phyloP scores from a whole-genome alignment of 2,329 filamentous ascomycete genomes.

The Sporothrix inflata region DNA sequence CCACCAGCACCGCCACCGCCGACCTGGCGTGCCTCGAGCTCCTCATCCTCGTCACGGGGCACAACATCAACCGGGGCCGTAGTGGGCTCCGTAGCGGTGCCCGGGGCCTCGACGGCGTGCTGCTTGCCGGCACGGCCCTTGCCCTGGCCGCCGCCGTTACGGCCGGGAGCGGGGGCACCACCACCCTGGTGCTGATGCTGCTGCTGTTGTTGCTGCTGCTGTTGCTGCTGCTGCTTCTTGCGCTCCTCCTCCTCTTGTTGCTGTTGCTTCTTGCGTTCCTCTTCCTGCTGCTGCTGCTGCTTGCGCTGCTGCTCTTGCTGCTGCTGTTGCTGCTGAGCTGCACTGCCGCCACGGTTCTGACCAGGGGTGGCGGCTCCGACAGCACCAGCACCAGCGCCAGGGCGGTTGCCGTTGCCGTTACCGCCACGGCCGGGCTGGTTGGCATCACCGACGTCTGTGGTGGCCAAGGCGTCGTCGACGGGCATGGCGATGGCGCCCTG shows the following conservation, averaged over 20 bases:
- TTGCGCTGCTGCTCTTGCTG: background rate
- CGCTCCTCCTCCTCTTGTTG: background rate
- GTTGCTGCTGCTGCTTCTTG: background rate
- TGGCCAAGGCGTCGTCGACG: background rate
- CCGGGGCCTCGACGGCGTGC: background rate
- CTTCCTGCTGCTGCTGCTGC: background rate
- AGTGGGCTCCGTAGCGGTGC: background rate
- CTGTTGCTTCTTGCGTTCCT: background rate
- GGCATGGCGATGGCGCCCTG: background rate
- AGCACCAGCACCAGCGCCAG: background rate
- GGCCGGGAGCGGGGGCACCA: background rate
- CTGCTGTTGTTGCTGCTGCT: background rate
- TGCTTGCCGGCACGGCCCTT: background rate
- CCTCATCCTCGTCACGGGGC: background rate
- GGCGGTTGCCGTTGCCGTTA: background rate
- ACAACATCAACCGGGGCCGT: background rate
- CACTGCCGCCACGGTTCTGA: background rate
- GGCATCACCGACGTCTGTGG: background rate
- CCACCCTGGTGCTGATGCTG: background rate
- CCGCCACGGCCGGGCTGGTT: constrained; percentile 2
- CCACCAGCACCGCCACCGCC: background rate
- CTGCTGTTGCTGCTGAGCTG: background rate
- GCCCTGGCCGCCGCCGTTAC: background rate
- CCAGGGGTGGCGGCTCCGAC: background rate
- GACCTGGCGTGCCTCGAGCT: background rate